Evolutionary conservation across 208 protist genomes (phyloP).

Genomic region (Vickermania spadyakhi): DNA sequence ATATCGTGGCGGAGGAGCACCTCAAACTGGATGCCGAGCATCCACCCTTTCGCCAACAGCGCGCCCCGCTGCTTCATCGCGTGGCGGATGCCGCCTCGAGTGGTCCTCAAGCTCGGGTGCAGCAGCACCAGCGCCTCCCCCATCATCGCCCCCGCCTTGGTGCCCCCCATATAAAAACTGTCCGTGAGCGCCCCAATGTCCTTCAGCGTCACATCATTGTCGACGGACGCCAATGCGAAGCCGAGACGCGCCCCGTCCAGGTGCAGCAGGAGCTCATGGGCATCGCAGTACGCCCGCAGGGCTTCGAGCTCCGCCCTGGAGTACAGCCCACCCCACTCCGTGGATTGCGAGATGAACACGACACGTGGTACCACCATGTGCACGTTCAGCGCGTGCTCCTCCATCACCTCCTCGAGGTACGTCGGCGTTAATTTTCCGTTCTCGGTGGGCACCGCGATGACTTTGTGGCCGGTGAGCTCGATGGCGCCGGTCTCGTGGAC

Average conservation of each 20-base stretch:
- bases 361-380: constrained; percentile 34
- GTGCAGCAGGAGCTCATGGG: constrained; percentile 23
- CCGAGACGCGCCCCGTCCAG: constrained; percentile 32
- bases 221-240: constrained; percentile 15
- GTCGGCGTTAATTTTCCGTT: constrained; percentile 31
- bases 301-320: constrained; percentile 25
- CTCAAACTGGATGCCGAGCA: constrained; percentile 43
- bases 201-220: constrained; percentile 25
- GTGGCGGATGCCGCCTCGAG: constrained; percentile 10
- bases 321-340: constrained; percentile 37
- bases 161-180: constrained; percentile 41
- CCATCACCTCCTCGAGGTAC: constrained; percentile 18
- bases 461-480: constrained; percentile 42
- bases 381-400: constrained; percentile 13
- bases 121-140: constrained; percentile 34
- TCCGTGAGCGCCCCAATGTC: constrained; percentile 34
- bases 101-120: constrained; percentile 18
- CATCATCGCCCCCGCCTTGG: constrained; percentile 30
- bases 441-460: constrained; percentile 13
- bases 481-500: constrained; percentile 40
- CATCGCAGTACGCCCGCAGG: constrained; percentile 21
- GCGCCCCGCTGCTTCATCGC: constrained; percentile 38
- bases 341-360: constrained; percentile 51
- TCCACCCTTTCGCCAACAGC: constrained; percentile 45
- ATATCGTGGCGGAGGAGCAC: constrained; percentile 22